phyloP scores from a whole-genome alignment of 106 monocot species.

The Phalaenopsis aphrodite region DNA sequence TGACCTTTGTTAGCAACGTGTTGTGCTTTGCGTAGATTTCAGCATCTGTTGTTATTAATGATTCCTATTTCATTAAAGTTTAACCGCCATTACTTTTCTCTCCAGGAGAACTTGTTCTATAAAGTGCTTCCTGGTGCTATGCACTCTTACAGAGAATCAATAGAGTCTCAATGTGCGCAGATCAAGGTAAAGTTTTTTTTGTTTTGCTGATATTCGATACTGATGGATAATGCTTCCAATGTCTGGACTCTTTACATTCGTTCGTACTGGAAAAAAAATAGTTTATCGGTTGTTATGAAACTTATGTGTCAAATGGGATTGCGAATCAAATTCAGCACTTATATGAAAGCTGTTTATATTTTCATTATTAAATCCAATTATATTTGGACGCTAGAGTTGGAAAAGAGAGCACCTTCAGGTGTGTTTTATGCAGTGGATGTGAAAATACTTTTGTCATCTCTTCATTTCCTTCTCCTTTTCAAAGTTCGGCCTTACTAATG shows the following conservation, averaged over 20 bases:
- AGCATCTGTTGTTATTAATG: neutral
- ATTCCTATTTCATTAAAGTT: neutral
- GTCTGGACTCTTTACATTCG: neutral
- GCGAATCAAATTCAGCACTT: neutral
- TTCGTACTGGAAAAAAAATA: neutral
- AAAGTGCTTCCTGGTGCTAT: conserved; percentile 61
- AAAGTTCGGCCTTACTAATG: neutral
- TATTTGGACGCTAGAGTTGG: neutral
- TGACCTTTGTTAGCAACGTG: neutral
- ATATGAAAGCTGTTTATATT: neutral
- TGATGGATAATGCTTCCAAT: neutral
- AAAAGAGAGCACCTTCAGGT: neutral
- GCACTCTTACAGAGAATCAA: conserved; percentile 73
- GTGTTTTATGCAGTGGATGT: neutral
- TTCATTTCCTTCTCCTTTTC: neutral
- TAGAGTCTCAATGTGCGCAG: conserved; percentile 41
- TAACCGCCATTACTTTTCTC: neutral
- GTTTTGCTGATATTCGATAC: neutral
- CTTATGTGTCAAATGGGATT: neutral
- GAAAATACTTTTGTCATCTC: neutral
- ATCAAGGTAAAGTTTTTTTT: conserved; percentile 22
- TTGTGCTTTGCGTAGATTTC: neutral
- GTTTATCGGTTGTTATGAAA: neutral
- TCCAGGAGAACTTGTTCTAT: conserved; percentile 75
- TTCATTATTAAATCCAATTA: neutral